Evolutionary conservation across 2,329 filamentous ascomycete genomes (phyloP).

Genomic region (Alternaria tenuissima): DNA sequence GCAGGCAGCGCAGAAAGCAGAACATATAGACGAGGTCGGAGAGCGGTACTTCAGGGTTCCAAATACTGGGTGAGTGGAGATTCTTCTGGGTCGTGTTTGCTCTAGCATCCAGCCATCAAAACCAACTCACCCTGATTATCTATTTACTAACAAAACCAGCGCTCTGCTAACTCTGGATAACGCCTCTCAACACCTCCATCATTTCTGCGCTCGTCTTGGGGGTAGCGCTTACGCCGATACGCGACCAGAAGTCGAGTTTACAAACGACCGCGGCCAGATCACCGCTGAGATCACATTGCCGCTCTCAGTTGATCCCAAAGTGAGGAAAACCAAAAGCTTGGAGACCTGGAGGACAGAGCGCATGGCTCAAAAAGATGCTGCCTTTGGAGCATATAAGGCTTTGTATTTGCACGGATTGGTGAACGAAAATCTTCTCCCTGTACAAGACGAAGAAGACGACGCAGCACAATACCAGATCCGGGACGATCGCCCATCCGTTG

Average conservation of each 20-base stretch:
- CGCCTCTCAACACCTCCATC: slow-evolving; percentile 77
- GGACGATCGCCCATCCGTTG: slow-evolving; percentile 37
- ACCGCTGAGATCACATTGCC: slow-evolving; percentile 76
- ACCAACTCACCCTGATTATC: background rate
- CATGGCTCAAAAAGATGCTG: slow-evolving; percentile 80
- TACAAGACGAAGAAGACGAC: slow-evolving; percentile 43
- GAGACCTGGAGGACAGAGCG: slow-evolving; percentile 73
- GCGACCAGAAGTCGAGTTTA: slow-evolving; percentile 72
- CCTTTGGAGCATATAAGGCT: slow-evolving; percentile 78
- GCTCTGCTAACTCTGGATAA: slow-evolving; percentile 77
- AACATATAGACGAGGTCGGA: slow-evolving; percentile 59
- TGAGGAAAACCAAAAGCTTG: slow-evolving; percentile 64
- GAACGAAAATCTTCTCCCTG: slow-evolving; percentile 79
- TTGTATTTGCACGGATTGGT: slow-evolving; percentile 76
- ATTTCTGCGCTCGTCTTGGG: slow-evolving; percentile 76
- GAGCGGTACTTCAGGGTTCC: slow-evolving; percentile 30
- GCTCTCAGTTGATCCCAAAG: slow-evolving; percentile 67
- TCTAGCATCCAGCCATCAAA: background rate
- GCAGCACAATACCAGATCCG: slow-evolving; percentile 34
- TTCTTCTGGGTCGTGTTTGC: background rate
- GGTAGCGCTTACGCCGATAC: slow-evolving; percentile 68
- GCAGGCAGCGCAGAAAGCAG: slow-evolving; percentile 54
- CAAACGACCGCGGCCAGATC: slow-evolving; percentile 39
- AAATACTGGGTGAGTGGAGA: slow-evolving; percentile 38
- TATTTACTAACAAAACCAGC: slow-evolving; percentile 44